A percentile compares a stretch with the other conserved stretches of the same genome.
These are phyloP conservation scores for Theileria sp. DNA, from an alignment of 169 alveolate species.

Conservation along the genomic window DNA sequence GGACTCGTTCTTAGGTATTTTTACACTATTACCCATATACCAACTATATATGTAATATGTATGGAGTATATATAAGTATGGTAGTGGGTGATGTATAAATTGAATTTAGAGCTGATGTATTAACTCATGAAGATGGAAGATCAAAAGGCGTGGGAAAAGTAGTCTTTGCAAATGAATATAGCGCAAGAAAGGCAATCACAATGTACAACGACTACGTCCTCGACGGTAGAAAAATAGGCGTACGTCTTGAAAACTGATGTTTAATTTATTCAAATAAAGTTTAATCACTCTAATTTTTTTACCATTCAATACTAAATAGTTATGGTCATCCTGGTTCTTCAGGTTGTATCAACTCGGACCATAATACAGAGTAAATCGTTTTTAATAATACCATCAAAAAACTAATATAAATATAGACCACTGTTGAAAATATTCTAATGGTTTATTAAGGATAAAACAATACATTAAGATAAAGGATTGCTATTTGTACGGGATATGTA, in stretches of 20 bases:
- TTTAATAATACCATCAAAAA: no score
- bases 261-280: not conserved
- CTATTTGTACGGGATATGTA: no score
- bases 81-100: not conserved
- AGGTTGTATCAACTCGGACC: not conserved
- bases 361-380: not conserved
- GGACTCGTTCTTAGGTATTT: slow-evolving; percentile 72
- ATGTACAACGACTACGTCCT: slow-evolving; percentile 53
- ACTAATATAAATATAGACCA: no score
- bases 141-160: slow-evolving; percentile 66
- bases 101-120: slow-evolving; percentile 56
- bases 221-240: slow-evolving; percentile 60
- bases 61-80: not conserved
- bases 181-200: slow-evolving; percentile 49
- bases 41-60: not conserved
- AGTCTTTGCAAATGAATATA: slow-evolving; percentile 41
- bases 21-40: slow-evolving; percentile 1
- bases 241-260: slow-evolving; percentile 27
- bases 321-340: not conserved
- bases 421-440: no score
- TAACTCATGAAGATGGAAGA: slow-evolving; percentile 62
- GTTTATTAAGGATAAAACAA: no score
- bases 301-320: not conserved
- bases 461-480: no score
- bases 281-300: not conserved